Base-by-base conservation (phyloP, 768 basidiomycete genomes). In the Cubamyces lactineus region DNA sequence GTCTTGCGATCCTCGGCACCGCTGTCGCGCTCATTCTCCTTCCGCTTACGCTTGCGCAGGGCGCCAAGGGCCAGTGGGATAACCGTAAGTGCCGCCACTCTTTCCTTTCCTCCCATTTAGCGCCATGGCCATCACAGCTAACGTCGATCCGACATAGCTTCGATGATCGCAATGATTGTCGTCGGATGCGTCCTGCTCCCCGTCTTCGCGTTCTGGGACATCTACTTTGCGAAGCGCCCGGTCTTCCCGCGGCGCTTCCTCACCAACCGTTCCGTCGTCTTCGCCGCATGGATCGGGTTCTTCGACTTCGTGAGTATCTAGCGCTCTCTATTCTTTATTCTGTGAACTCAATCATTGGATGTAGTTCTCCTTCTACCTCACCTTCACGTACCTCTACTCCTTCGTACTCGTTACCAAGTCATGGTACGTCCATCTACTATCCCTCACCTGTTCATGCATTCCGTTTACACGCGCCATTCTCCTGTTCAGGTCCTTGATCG, bases 351-450 rank as follows among this genome's bases (percentile, higher is more conserved):
- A 6, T 17, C 16, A 2, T 13, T n/a, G 13, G 7, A 7, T 6
- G 6, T 55, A 87, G 85, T 67, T 84, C 67, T 84, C 86, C 2
- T 87, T 83, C 75, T 87, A 84, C 77, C 79, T 92, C 48, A 86
- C 88, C 0, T 87, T 77, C 73, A 85, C 87, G 11, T 92, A 91
- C 69, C 82, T 91, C 17, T 92, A 84, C 76, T 87, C 86, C 1
- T 90, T 86, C 72, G 80, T 88, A 42, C 59, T 82, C 57, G 73
- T 72, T 30, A 66, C 68, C 24, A 69, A 68, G 63, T 48, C 54
- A 15, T 68, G 68, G 67, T 66, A 34, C 48, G 57, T 51, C 53
- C 7, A 11, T 11, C 26, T 3, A 1, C 16, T 30, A 16, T 53
- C 15, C 76, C 83, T 41, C 80, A 82, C 19, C 81, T 82, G 63